Base-by-base conservation (phyloP, 2,329 filamentous ascomycete species). In the Cladophialophora psammophila region DNA sequence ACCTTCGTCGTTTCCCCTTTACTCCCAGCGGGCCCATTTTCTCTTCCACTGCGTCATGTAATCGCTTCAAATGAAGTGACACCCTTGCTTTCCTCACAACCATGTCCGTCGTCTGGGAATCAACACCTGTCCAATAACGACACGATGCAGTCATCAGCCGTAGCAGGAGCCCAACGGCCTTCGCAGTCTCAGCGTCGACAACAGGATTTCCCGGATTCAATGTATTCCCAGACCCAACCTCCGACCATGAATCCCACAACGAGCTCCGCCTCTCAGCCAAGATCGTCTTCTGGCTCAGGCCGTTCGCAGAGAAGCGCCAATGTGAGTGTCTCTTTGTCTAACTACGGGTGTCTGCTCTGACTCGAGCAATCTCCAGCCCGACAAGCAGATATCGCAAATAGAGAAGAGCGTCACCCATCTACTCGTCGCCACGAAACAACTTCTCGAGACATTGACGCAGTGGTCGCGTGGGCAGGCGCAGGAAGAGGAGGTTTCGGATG, bases 361-460 rank as follows among this genome's bases (percentile, higher is more conserved):
- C 59, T 53, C 12, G 64, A 38, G 38, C 36, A 45, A 20, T 20
- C 3, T 56, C 31, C 75, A 91, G 90, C 83, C 88, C 80, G 83
- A 89, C 83, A 83, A 92, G 84, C 84, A 92, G 73, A 86, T 99
- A 72, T 97, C 94, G 60, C 94, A 97, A 79, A 99, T 99, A 80
- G 95, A 99, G 83, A 98, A 97, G 84, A 97, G 94, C 78, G 95
- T 99, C 71, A 97, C 94, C 10, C 95, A 99, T 78, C 90, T 99
- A 53, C 89, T 99, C 40, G 94, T 99, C 72, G 95, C 95, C 40
- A 99, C 95, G 38, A 99, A 99, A 79, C 94, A 98, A 80, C 89
- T 99, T 2, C 90, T 99, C 69, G 95, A 99, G 82, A 99, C 94
- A 5, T 85, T 99, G 69, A 99, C 95, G 55, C 91, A 96, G 84